Conservation (phyloP, 1,284 basidiomycete genomes). For the Ustilago lituana region DNA sequence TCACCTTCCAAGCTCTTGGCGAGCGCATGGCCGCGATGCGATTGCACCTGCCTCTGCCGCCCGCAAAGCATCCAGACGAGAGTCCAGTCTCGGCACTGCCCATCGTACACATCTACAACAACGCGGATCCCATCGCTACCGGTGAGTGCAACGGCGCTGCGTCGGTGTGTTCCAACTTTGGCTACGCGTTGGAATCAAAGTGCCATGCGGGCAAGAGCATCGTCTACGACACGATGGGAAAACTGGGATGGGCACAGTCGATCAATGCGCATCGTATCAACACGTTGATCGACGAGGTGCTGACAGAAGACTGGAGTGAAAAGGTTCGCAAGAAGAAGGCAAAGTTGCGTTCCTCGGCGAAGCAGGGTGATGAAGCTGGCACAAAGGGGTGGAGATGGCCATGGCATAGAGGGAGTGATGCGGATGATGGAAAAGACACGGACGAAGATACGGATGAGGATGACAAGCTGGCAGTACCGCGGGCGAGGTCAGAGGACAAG, state of each 20-base stretch:
- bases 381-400: slow-evolving; percentile 49
- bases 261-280: slow-evolving; percentile 81
- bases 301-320: slow-evolving; percentile 80
- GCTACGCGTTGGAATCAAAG: slow-evolving; percentile 63
- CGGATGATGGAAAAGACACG: slow-evolving; percentile 32
- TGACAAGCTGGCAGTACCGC: slow-evolving; percentile 41
- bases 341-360: slow-evolving; percentile 13
- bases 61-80: slow-evolving; percentile 55
- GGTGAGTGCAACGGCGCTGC: slow-evolving; percentile 62
- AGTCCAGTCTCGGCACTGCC: slow-evolving; percentile 55
- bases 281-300: slow-evolving; percentile 77
- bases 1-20: slow-evolving; percentile 90
- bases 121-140: slow-evolving; percentile 75
- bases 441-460: slow-evolving; percentile 46
- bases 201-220: slow-evolving; percentile 87
- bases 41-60: slow-evolving; percentile 82
- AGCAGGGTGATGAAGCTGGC: background rate
- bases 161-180: slow-evolving; percentile 63
- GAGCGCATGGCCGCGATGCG: slow-evolving; percentile 85
- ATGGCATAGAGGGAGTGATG: slow-evolving; percentile 39
- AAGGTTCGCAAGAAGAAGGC: slow-evolving; percentile 48
- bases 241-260: slow-evolving; percentile 82
- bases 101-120: slow-evolving; percentile 80
- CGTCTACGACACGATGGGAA: slow-evolving; percentile 85
- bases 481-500: slow-evolving; percentile 41